Conservation (phyloP, 2,329 filamentous ascomycete genomes). For the Fonsecaea multimorphosa region DNA sequence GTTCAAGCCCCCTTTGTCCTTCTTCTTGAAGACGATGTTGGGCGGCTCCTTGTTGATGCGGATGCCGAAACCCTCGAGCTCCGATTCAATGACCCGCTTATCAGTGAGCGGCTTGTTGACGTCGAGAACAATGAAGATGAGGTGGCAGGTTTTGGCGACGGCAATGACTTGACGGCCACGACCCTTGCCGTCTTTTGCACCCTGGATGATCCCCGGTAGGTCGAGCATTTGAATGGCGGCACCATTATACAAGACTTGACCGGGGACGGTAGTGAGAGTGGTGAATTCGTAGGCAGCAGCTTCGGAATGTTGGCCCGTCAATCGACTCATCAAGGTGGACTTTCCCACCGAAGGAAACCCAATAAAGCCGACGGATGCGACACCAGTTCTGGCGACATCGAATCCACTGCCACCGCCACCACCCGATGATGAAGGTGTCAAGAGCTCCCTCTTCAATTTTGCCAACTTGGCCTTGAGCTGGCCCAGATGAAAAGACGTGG, state of each 20-base stretch:
- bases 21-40: conserved; percentile 99
- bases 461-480: conserved; percentile 98
- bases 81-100: conserved; percentile 92
- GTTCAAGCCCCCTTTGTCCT: conserved; percentile 96
- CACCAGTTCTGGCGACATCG: conserved; percentile 96
- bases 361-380: conserved; percentile 96
- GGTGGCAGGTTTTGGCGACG: conserved; percentile 96
- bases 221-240: conserved; percentile 98
- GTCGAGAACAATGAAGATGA: conserved; percentile 98
- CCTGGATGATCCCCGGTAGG: conserved; percentile 97
- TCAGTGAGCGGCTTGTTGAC: conserved; percentile 98
- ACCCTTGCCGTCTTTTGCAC: conserved; percentile 97
- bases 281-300: conserved; percentile 98
- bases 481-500: conserved; percentile 87
- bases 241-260: conserved; percentile 94
- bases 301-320: conserved; percentile 97
- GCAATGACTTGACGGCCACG: conserved; percentile 98
- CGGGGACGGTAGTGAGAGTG: conserved; percentile 94
- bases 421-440: conserved; percentile 79
- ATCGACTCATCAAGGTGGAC: conserved; percentile 91
- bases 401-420: conserved; percentile 89
- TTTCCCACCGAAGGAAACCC: conserved; percentile 98
- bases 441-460: conserved; percentile 93
- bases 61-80: conserved; percentile 96
- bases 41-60: conserved; percentile 96